phyloP scores from a whole-genome alignment of 768 basidiomycete species.

The Lactifluus rugatus region DNA sequence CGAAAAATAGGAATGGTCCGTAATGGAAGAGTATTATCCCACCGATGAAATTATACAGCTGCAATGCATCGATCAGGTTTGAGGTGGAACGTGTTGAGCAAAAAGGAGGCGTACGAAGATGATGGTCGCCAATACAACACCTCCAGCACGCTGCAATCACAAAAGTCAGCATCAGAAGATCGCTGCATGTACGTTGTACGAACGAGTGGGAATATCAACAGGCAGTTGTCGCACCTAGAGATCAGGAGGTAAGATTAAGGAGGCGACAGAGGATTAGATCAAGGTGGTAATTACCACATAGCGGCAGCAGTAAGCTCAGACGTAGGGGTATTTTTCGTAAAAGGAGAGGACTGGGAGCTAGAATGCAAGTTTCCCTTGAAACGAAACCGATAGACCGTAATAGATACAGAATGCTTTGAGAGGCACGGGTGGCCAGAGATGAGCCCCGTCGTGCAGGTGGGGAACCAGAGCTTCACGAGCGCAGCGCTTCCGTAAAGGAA shows the following conservation, averaged over 20 bases:
- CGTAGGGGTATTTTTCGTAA: slow-evolving; percentile 8
- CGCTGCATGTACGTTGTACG: slow-evolving; percentile 22
- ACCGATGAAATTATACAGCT: slow-evolving; percentile 61
- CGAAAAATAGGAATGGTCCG: slow-evolving; percentile 58
- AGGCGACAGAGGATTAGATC: not conserved
- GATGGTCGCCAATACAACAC: slow-evolving; percentile 58
- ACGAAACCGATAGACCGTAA: slow-evolving; percentile 4
- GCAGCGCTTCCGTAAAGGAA: slow-evolving; percentile 1
- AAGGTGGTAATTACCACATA: slow-evolving; percentile 18
- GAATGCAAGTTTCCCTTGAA: not conserved
- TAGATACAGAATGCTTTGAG: not conserved
- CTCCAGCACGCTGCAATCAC: slow-evolving; percentile 48
- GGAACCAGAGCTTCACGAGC: not conserved
- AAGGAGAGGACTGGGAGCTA: slow-evolving; percentile 1
- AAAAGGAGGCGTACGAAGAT: slow-evolving; percentile 40
- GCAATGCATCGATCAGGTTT: slow-evolving; percentile 9
- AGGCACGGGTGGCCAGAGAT: not conserved
- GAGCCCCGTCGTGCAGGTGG: not conserved
- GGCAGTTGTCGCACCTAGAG: slow-evolving; percentile 69
- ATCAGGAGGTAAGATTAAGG: not conserved
- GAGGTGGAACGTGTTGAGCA: slow-evolving; percentile 1
- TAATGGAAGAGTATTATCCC: slow-evolving; percentile 51
- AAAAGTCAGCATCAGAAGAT: slow-evolving; percentile 10
- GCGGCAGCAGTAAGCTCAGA: not conserved
- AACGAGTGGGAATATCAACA: slow-evolving; percentile 64